phyloP scores from a whole-genome alignment of 1,284 basidiomycete species.

The Ceratobasidium sp. region DNA sequence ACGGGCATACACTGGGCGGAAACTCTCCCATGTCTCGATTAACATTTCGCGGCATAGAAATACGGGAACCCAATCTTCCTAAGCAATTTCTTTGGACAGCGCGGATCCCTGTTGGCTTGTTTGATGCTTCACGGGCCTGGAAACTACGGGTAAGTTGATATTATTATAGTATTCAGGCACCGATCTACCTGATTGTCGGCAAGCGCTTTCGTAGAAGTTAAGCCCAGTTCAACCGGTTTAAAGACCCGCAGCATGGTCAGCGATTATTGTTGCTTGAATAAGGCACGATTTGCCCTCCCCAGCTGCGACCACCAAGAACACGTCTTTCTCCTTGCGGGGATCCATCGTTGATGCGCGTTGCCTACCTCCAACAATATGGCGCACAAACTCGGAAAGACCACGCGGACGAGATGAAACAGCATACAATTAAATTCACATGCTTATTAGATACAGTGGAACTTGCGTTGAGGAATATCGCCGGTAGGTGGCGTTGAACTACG shows the following conservation, averaged over 20 bases:
- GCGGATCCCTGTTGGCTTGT: neutral
- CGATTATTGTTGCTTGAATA: neutral
- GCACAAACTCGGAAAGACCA: too few relatives aligned
- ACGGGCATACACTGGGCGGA: neutral
- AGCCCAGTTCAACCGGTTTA: neutral
- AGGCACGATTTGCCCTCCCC: slow-evolving; percentile 19
- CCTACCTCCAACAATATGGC: too few relatives aligned
- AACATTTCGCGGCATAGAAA: slow-evolving; percentile 2
- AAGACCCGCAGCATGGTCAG: neutral
- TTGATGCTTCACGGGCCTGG: neutral
- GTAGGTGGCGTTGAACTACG: too few relatives aligned
- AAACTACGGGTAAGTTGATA: neutral
- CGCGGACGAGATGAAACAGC: too few relatives aligned
- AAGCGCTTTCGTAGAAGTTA: neutral
- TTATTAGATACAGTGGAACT: too few relatives aligned
- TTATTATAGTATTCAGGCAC: neutral
- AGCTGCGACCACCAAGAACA: slow-evolving; percentile 3
- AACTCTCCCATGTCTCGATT: neutral
- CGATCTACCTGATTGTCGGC: slow-evolving; percentile 8
- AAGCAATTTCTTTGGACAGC: neutral
- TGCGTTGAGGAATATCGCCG: too few relatives aligned
- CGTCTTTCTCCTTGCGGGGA: neutral
- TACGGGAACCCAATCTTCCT: neutral
- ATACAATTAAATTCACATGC: too few relatives aligned
- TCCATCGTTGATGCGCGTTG: neutral